These are phyloP conservation scores for Botrytis elliptica DNA, from an alignment of 2,329 filamentous ascomycete genomes.

Conservation along the genomic window DNA sequence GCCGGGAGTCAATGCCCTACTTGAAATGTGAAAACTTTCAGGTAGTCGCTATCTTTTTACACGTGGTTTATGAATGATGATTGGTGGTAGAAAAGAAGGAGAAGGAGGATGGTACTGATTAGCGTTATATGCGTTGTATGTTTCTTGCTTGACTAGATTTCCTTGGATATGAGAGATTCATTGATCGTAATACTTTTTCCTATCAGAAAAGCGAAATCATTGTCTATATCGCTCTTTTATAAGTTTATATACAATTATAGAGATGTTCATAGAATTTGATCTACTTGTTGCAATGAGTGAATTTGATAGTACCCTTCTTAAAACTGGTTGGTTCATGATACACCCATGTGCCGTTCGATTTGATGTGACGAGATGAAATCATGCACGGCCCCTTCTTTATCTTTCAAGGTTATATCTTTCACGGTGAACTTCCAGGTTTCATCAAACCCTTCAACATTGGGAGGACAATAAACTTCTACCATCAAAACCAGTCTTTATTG, in stretches of 20 bases:
- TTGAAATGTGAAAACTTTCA: slow-evolving; percentile 42
- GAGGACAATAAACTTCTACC: not conserved
- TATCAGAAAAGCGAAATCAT: not conserved
- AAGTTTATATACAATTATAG: not conserved
- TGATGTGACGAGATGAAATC: not conserved
- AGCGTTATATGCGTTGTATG: not conserved
- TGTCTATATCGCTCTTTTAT: not conserved
- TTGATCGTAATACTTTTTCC: not conserved
- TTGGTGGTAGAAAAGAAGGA: not conserved
- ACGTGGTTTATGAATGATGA: not conserved
- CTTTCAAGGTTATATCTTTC: slow-evolving; percentile 4
- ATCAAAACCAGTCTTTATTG: not conserved
- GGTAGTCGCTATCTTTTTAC: not conserved
- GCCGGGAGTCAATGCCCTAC: slow-evolving; percentile 74
- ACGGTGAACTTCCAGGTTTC: not conserved
- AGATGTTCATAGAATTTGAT: not conserved
- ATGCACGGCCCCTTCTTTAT: slow-evolving; percentile 9
- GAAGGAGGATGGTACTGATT: not conserved
- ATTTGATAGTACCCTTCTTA: not conserved
- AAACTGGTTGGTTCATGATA: not conserved
- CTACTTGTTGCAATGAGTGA: not conserved
- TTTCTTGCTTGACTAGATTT: slow-evolving; percentile 6
- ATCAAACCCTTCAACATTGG: not conserved
- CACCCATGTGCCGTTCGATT: not conserved
- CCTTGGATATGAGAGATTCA: slow-evolving; percentile 1